These are phyloP conservation scores for Tulasnella sp. DNA, from an alignment of 768 basidiomycete species.

Conservation along the genomic window DNA sequence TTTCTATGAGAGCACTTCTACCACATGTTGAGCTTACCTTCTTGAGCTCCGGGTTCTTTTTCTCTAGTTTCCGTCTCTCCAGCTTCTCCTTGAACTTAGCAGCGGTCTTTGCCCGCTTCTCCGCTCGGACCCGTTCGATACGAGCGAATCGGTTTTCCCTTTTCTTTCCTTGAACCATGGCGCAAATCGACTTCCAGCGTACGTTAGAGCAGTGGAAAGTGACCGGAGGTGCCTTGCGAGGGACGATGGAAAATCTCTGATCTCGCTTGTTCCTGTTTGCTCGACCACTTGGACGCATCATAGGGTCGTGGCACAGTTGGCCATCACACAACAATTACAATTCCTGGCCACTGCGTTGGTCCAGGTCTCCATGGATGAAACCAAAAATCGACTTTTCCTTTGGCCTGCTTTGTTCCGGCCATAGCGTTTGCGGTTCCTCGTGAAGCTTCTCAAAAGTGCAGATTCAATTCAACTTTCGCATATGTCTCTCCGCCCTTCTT, in stretches of 20 bases:
- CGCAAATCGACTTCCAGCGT: background rate
- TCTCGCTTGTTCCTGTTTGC: background rate
- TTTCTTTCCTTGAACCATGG: background rate
- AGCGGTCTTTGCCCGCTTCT: slow-evolving; percentile 65
- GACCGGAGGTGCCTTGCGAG: background rate
- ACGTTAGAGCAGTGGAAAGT: background rate
- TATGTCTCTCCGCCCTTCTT: no score
- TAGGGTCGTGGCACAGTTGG: no score
- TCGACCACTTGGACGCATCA: no score
- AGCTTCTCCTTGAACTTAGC: slow-evolving; percentile 72
- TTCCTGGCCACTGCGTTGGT: no score
- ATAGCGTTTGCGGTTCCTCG: background rate
- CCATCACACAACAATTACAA: background rate
- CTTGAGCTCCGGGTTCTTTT: slow-evolving; percentile 62
- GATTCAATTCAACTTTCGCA: no score
- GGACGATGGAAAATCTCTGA: background rate
- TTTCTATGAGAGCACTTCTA: background rate
- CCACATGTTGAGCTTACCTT: slow-evolving; percentile 38
- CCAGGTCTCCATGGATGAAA: no score
- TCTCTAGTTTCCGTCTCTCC: slow-evolving; percentile 65
- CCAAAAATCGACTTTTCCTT: no score
- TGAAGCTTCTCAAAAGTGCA: background rate
- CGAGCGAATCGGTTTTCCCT: background rate
- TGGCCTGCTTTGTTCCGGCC: no score
- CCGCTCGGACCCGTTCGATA: background rate